Percentiles rank a stretch among this genome's conserved stretches.
phyloP scores from a whole-genome alignment of 768 basidiomycete genomes.

The Kwoniella sp. region DNA sequence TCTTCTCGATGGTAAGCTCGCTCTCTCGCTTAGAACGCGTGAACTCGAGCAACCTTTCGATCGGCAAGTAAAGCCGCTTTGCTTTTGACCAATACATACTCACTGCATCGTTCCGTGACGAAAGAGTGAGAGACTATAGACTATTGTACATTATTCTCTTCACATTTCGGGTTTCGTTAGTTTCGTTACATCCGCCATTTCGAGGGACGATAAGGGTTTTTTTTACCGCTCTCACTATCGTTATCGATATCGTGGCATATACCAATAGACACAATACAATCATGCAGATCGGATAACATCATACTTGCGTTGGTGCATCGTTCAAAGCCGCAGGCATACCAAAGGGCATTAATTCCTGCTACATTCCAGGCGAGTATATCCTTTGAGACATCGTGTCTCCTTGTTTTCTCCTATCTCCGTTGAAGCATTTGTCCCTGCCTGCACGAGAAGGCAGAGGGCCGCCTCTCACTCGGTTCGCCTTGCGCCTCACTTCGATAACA shows the following conservation, averaged over 20 bases:
- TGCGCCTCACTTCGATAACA: too few species aligned
- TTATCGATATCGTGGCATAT: background rate
- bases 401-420: too few species aligned
- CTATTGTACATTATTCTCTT: slow-evolving; percentile 1
- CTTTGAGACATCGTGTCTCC: too few species aligned
- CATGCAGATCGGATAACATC: background rate
- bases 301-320: too few species aligned
- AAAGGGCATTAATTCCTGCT: too few species aligned
- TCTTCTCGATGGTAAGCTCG: slow-evolving; percentile 41
- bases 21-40: slow-evolving; percentile 3
- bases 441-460: too few species aligned
- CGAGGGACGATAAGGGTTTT: background rate
- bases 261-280: background rate
- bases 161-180: background rate
- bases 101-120: background rate
- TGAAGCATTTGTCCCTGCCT: too few species aligned
- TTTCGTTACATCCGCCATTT: background rate
- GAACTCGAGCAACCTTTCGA: background rate
- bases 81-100: background rate
- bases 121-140: slow-evolving; percentile 1
- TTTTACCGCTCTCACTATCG: background rate
- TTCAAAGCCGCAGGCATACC: too few species aligned
- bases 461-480: too few species aligned
- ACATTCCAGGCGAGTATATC: too few species aligned
- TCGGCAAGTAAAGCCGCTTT: background rate